Evolutionary conservation across 2,329 filamentous ascomycete genomes (phyloP).

Genomic region (Paecilomyces formosus): DNA sequence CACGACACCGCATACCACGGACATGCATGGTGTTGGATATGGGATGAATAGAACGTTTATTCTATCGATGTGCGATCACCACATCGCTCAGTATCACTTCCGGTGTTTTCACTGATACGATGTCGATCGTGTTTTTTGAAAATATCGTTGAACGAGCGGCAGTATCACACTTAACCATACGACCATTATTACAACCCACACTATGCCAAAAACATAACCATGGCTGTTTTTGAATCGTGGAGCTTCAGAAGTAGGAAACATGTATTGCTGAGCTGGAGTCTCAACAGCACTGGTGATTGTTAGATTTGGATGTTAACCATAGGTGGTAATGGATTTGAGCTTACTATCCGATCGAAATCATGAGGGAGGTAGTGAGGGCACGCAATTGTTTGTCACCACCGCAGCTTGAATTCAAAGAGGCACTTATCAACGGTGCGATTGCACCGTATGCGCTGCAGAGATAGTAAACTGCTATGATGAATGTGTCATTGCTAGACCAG

Average conservation of each 20-base stretch:
- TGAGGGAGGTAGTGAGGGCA: slow-evolving; percentile 1
- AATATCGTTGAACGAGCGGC: neutral
- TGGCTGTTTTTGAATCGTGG: neutral
- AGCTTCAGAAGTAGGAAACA: slow-evolving; percentile 1
- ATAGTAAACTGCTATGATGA: slow-evolving; percentile 2
- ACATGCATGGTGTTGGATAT: neutral
- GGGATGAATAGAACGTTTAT: neutral
- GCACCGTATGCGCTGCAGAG: slow-evolving; percentile 1
- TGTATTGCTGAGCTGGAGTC: neutral
- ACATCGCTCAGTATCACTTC: neutral
- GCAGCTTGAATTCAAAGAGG: slow-evolving; percentile 1
- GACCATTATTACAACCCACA: neutral
- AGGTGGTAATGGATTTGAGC: neutral
- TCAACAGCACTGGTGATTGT: neutral
- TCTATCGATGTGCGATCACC: neutral
- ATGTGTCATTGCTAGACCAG: neutral
- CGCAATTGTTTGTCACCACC: slow-evolving; percentile 4
- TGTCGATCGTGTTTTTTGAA: neutral
- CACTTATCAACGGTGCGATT: neutral
- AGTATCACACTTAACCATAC: neutral
- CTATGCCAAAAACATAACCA: slow-evolving; percentile 1
- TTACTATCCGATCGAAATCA: slow-evolving; percentile 1
- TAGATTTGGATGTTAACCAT: neutral
- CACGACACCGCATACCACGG: too few species aligned
- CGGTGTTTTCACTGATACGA: neutral